Conservation (phyloP, 2,329 filamentous ascomycete species). For the Phaeoacremonium minimum region DNA sequence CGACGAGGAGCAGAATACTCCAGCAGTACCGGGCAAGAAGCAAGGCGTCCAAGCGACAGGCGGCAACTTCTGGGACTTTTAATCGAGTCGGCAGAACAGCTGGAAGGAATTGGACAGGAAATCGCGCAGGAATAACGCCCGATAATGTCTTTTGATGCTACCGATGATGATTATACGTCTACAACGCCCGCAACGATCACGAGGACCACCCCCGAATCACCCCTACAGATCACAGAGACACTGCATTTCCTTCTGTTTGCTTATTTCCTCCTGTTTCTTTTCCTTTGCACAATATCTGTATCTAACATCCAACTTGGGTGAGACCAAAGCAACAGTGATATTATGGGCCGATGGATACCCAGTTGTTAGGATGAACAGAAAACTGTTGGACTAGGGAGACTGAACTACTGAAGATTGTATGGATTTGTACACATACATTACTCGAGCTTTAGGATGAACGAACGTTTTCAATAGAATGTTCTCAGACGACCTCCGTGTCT, state of each 20-base stretch:
- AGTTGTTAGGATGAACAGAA: too few relatives aligned
- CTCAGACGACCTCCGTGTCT: too few relatives aligned
- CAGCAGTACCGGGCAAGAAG: conserved; percentile 32
- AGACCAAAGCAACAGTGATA: too few relatives aligned
- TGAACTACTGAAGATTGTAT: too few relatives aligned
- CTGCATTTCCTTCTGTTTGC: background rate
- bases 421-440: too few relatives aligned
- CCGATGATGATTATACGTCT: conserved; percentile 20
- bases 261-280: background rate
- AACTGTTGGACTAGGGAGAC: too few relatives aligned
- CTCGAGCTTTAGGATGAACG: too few relatives aligned
- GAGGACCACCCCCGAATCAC: conserved; percentile 14
- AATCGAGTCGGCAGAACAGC: conserved; percentile 10
- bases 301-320: background rate
- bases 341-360: too few relatives aligned
- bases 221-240: too few relatives aligned
- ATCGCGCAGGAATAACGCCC: background rate
- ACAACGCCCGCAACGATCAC: conserved; percentile 28
- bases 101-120: background rate
- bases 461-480: too few relatives aligned
- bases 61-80: conserved; percentile 44
- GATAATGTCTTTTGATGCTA: conserved; percentile 1
- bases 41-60: conserved; percentile 25
- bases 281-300: background rate
- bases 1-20: conserved; percentile 36